Evolutionary conservation across 805 yeast genomes (phyloP).

Genomic region (Candida oleophila): DNA sequence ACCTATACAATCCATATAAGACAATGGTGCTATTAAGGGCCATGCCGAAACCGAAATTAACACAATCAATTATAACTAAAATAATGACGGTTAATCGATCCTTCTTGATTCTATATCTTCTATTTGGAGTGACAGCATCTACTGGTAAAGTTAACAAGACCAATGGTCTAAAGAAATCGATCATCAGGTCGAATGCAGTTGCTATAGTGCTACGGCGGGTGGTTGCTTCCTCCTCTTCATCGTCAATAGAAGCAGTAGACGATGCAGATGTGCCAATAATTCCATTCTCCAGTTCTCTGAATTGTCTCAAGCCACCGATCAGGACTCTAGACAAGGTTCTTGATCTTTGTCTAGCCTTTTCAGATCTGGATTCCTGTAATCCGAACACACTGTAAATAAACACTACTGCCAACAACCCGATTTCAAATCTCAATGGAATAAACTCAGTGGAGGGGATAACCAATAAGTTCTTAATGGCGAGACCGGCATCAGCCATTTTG

Average conservation of each 20-base stretch:
- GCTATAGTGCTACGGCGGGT: no score
- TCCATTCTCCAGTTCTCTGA: not conserved
- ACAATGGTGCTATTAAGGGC: slow-evolving; percentile 43
- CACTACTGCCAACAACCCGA: slow-evolving; percentile 34
- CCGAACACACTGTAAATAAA: slow-evolving; percentile 26
- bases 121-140: slow-evolving; percentile 22
- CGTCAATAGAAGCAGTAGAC: not conserved
- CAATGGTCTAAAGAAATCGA: slow-evolving; percentile 45
- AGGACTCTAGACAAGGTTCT: slow-evolving; percentile 3
- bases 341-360: slow-evolving; percentile 52
- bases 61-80: slow-evolving; percentile 48
- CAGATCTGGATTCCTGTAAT: slow-evolving; percentile 65
- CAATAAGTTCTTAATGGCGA: not conserved
- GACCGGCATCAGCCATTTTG: no score
- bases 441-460: slow-evolving; percentile 22
- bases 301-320: slow-evolving; percentile 1
- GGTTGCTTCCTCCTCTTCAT: not conserved
- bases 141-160: slow-evolving; percentile 54
- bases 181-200: no score
- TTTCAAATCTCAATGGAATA: slow-evolving; percentile 29
- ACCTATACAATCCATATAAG: slow-evolving; percentile 53
- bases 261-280: not conserved
- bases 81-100: slow-evolving; percentile 41
- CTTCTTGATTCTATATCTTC: slow-evolving; percentile 13
- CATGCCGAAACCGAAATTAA: slow-evolving; percentile 30